Conservation (phyloP, 352 stramenopile species). For the Globisporangium megalacanthum region DNA sequence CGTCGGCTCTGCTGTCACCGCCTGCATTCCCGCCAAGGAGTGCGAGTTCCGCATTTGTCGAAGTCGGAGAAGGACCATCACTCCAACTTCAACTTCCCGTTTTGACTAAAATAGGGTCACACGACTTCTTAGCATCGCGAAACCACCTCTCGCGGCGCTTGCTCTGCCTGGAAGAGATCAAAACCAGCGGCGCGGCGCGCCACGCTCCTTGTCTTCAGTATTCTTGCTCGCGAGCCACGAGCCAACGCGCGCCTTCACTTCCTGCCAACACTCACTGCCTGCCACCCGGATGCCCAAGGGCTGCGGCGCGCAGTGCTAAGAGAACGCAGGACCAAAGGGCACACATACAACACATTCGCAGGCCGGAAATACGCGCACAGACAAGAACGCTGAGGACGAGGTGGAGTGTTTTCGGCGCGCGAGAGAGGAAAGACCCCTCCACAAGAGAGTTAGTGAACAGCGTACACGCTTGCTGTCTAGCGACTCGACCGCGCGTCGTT, state of each 20-base stretch:
- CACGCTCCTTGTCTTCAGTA: not conserved
- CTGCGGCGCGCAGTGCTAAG: not conserved
- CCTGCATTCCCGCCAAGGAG: not conserved
- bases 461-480: no score
- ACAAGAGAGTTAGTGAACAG: no score
- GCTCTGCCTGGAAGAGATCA: not conserved
- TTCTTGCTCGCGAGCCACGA: no score
- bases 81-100: conserved; percentile 7
- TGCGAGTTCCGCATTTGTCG: not conserved
- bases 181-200: not conserved
- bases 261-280: not conserved
- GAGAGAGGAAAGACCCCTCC: no score
- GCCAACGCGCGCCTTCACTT: not conserved
- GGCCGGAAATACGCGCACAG: not conserved
- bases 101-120: not conserved
- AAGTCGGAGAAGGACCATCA: conserved; percentile 10
- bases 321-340: not conserved
- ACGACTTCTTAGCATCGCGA: not conserved
- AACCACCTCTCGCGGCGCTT: not conserved
- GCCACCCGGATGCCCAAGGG: conserved; percentile 1
- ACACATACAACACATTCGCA: not conserved
- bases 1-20: not conserved
- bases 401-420: no score
- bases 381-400: conserved; percentile 5
- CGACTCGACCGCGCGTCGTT: not conserved